Base-by-base conservation (phyloP, 164 flowering plant species). In the Vitis rupestris region DNA sequence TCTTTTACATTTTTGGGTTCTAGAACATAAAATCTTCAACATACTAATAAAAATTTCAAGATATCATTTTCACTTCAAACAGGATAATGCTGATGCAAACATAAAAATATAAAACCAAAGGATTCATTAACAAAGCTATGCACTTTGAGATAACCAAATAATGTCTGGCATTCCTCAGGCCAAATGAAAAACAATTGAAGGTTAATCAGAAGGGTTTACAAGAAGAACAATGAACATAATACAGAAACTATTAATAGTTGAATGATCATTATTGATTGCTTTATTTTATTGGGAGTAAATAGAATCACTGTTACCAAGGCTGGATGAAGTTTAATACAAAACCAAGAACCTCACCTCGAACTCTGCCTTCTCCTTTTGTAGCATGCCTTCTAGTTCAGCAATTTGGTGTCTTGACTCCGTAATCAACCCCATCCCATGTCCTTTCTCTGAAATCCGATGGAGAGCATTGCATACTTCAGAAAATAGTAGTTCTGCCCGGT, bases 391-490 rank as follows among this genome's bases (percentile, higher is more conserved):
- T 29, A 96, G 81, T 68, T 83, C 90, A 53, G 76, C 74, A 78
- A 89, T 69, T 63, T 75, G 83, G 8, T 75, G 76, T 71, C 85
- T 89, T 60, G 82, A 80, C 79, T 90, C 93, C 53, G 76, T 73
- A 23, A 51, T 60, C 50, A 73, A 57, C 4, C 78, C 82, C 11
- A 15, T 49, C 53, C 79, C 76, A 37, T 59, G 61, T 61, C 53
- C 81, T 79, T 82, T 86, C 74, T 84, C 89, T n/a, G 65, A 79
- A 66, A 96, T 83, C 71, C 79, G 87, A 67, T 77, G 59, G 16
- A 93, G 82, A 72, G 88, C 82, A 77, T 88, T 84, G 37, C 81
- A 80, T 29, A 93, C 90, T 73, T 96, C 99, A 68, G 92, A 78
- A 75, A 93, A 93, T 53, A 96, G 77, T 75, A 87, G 81, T 66